Evolutionary conservation across 2,329 filamentous ascomycete genomes (phyloP).

Genomic region (Neonectria ditissima): DNA sequence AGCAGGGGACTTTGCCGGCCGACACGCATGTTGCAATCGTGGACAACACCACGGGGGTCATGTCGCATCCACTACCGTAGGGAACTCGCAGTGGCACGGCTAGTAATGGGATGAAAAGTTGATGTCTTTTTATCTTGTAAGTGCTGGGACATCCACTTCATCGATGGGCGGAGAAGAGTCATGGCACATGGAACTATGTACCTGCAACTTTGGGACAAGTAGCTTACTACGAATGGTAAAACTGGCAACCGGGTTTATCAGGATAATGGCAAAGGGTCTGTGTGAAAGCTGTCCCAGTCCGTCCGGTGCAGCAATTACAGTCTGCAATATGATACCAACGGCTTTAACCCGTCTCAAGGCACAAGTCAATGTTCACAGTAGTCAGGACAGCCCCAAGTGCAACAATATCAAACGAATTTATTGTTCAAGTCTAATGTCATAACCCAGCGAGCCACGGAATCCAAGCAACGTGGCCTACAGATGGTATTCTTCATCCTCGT

Average conservation of each 20-base stretch:
- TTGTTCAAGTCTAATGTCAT: background rate
- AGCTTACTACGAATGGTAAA: background rate
- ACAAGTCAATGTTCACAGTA: background rate
- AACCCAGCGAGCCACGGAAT: background rate
- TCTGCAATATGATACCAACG: too few relatives aligned
- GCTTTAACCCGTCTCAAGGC: too few relatives aligned
- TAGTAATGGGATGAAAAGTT: background rate
- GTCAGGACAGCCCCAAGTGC: too few relatives aligned
- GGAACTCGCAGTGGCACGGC: too few relatives aligned
- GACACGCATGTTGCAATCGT: constrained; percentile 4
- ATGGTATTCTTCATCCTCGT: background rate
- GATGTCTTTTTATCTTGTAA: background rate
- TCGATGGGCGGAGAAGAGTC: background rate
- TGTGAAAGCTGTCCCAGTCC: too few relatives aligned
- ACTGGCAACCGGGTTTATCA: too few relatives aligned
- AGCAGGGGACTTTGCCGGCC: constrained; percentile 19
- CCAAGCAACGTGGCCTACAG: background rate
- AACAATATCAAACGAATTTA: background rate
- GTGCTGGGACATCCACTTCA: background rate
- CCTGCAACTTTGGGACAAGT: background rate
- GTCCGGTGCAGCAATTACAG: too few relatives aligned
- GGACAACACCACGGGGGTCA: background rate
- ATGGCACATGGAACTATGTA: background rate
- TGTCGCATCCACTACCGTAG: background rate
- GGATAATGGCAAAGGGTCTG: too few relatives aligned